Percentiles rank a stretch among this genome's conserved stretches.
phyloP scores from a whole-genome alignment of 768 basidiomycete species.

The Kwoniella sp. region DNA sequence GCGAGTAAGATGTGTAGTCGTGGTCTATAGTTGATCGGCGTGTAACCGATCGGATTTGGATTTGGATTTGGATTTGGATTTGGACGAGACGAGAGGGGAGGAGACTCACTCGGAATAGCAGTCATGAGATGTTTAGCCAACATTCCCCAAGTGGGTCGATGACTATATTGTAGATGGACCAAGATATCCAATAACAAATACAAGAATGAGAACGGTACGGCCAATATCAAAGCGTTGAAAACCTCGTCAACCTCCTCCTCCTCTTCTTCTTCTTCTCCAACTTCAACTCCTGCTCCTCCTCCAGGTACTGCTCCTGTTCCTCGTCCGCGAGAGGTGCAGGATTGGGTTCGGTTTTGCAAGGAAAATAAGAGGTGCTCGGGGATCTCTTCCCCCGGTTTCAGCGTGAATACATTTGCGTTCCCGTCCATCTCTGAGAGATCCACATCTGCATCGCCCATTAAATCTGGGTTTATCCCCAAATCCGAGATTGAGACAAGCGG shows the following conservation, averaged over 20 bases:
- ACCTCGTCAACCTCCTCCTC: slow-evolving; percentile 41
- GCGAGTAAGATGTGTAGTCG: too few species aligned
- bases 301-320: neutral
- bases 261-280: neutral
- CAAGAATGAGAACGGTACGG: slow-evolving; percentile 51
- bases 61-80: too few species aligned
- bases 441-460: neutral
- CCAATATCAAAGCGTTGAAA: slow-evolving; percentile 45
- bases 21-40: too few species aligned
- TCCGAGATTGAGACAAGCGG: neutral
- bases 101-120: slow-evolving; percentile 53
- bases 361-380: slow-evolving; percentile 3
- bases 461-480: neutral
- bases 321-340: neutral
- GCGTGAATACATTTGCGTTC: slow-evolving; percentile 1
- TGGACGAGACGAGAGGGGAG: too few species aligned
- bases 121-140: slow-evolving; percentile 36
- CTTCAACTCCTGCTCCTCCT: too few species aligned
- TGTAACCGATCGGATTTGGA: too few species aligned
- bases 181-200: slow-evolving; percentile 52
- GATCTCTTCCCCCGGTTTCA: slow-evolving; percentile 11
- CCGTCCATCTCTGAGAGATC: too few species aligned
- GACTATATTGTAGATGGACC: slow-evolving; percentile 49
- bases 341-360: too few species aligned
- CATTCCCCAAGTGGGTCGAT: slow-evolving; percentile 33